These are phyloP conservation scores for Crithidia sp. DNA, from an alignment of 208 protist species.

Conservation along the genomic window DNA sequence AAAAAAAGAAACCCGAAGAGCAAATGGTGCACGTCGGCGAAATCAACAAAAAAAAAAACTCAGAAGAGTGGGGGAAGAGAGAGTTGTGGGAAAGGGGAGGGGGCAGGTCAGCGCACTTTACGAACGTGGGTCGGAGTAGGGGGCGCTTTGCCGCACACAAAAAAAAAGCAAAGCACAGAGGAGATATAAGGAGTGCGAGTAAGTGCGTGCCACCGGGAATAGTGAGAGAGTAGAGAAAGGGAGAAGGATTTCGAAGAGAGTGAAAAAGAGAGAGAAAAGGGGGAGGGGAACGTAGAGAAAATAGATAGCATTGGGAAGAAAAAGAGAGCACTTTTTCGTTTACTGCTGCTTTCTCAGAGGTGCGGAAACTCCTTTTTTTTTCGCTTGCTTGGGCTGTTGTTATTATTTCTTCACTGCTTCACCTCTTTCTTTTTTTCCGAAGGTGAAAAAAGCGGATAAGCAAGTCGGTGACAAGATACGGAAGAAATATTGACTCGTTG, in stretches of 20 bases:
- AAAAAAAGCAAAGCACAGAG: constrained; percentile 1
- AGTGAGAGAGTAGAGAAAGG: not conserved
- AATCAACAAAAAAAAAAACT: constrained; percentile 3
- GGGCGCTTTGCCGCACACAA: not conserved
- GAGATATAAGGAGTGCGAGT: not conserved
- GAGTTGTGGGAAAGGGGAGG: not conserved
- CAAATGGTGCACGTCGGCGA: not conserved
- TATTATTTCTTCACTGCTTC: constrained; percentile 1
- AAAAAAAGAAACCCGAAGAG: constrained; percentile 5
- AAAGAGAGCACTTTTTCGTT: constrained; percentile 6
- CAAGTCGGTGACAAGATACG: no score
- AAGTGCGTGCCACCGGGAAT: not conserved
- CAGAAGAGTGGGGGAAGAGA: constrained; percentile 3
- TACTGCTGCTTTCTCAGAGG: no score
- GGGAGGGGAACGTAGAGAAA: not conserved
- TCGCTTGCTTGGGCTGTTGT: not conserved
- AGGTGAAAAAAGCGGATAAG: no score
- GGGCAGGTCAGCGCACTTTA: no score
- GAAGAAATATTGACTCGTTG: no score
- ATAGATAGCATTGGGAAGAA: not conserved
- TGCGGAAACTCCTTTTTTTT: no score
- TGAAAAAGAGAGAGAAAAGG: constrained; percentile 11
- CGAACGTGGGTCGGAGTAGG: no score
- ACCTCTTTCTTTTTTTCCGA: no score
- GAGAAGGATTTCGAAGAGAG: not conserved